Conservation (phyloP, 2,329 filamentous ascomycete genomes). For the Aureobasidium uvarum region DNA sequence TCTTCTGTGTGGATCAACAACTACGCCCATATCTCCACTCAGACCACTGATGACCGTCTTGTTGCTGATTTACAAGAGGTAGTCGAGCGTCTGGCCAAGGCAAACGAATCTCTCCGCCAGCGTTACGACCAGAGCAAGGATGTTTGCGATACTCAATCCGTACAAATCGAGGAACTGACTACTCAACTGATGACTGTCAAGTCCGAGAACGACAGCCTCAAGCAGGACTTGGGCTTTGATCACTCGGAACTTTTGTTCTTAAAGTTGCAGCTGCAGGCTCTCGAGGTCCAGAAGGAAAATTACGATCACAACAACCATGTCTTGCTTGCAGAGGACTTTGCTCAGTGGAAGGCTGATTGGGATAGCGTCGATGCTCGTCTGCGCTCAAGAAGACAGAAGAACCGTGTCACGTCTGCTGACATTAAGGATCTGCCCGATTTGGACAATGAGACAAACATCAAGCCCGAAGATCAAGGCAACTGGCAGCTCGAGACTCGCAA, state of each 20-base stretch:
- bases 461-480: conserved; percentile 27
- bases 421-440: conserved; percentile 20
- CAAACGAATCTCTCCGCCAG: conserved; percentile 36
- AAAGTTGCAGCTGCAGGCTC: conserved; percentile 42
- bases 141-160: conserved; percentile 35
- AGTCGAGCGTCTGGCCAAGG: conserved; percentile 35
- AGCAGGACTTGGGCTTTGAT: conserved; percentile 41
- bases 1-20: conserved; percentile 20
- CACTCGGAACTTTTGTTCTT: conserved; percentile 43
- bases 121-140: conserved; percentile 38
- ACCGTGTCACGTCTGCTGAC: conserved; percentile 32
- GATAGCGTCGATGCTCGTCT: conserved; percentile 38
- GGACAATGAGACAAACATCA: conserved; percentile 14
- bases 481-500: conserved; percentile 29
- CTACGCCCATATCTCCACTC: conserved; percentile 3
- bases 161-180: conserved; percentile 37
- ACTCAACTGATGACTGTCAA: conserved; percentile 37
- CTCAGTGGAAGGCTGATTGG: conserved; percentile 41
- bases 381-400: conserved; percentile 34
- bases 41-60: conserved; percentile 31
- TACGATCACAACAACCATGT: conserved; percentile 29
- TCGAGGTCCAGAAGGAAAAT: conserved; percentile 38
- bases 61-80: conserved; percentile 36
- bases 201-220: conserved; percentile 41
- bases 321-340: conserved; percentile 36